Evolutionary conservation across 805 yeast genomes (phyloP).

Genomic region (Starmera dryadoides): DNA sequence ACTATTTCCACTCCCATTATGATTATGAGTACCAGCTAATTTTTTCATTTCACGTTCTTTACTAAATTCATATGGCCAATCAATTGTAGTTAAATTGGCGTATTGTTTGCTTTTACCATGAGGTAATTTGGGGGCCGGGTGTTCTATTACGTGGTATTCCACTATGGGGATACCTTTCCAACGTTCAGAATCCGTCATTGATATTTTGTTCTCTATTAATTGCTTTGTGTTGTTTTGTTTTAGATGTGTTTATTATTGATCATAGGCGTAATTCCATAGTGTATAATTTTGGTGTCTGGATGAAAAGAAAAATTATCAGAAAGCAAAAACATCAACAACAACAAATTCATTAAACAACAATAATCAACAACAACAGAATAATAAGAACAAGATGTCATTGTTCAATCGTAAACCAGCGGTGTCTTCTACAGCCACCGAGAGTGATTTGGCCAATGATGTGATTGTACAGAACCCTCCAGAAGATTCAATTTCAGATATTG

Average conservation of each 20-base stretch:
- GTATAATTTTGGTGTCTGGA: too few species aligned
- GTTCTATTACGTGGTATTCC: neutral
- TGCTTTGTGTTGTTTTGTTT: neutral
- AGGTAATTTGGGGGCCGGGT: neutral
- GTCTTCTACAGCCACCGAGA: conserved; percentile 19
- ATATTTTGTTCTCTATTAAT: neutral
- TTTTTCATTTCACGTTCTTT: conserved; percentile 7
- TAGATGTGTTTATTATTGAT: neutral
- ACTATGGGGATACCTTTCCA: neutral
- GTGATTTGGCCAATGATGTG: conserved; percentile 62
- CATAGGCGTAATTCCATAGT: too few species aligned
- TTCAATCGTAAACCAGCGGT: conserved; percentile 20
- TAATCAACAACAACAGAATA: too few species aligned
- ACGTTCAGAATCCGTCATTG: neutral
- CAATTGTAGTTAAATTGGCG: conserved; percentile 37
- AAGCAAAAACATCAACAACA: too few species aligned
- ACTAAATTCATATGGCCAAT: conserved; percentile 43
- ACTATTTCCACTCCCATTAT: neutral
- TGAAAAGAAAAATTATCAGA: too few species aligned
- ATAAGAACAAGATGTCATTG: conserved; percentile 28
- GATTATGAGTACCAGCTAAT: neutral
- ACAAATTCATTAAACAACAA: too few species aligned
- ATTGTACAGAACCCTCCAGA: conserved; percentile 78
- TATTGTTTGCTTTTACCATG: conserved; percentile 17
- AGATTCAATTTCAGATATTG: conserved; percentile 77